Evolutionary conservation across 1,284 basidiomycete genomes (phyloP).

Genomic region (Austropuccinia psidii): DNA sequence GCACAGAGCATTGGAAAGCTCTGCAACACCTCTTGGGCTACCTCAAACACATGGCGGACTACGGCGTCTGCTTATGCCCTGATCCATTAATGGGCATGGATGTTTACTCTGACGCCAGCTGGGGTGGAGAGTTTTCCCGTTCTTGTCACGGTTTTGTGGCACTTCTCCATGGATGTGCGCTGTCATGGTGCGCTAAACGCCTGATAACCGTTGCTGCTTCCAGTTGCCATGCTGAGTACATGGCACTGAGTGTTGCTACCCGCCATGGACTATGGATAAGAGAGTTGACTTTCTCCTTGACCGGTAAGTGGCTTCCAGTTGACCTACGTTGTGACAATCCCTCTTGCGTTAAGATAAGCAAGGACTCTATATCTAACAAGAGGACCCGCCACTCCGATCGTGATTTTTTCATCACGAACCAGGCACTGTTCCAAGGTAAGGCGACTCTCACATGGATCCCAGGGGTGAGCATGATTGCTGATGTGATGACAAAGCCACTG

Average conservation of each 20-base stretch:
- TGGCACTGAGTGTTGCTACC: neutral
- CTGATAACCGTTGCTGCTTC: neutral
- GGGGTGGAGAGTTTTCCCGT: constrained; percentile 1
- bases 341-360: neutral
- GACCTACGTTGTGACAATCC: neutral
- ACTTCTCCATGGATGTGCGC: neutral
- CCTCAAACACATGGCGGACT: too few relatives aligned
- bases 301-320: neutral
- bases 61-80: too few relatives aligned
- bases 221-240: neutral
- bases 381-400: neutral
- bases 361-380: constrained; percentile 5
- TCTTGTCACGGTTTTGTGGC: neutral
- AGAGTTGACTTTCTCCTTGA: neutral
- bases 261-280: neutral
- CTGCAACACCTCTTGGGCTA: too few relatives aligned
- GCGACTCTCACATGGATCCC: neutral
- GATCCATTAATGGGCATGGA: too few relatives aligned
- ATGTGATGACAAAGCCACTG: constrained; percentile 5
- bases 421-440: neutral
- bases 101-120: neutral
- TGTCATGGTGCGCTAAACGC: neutral
- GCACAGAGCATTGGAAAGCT: too few relatives aligned
- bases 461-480: neutral
- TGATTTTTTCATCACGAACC: neutral